Conservation (phyloP, 768 basidiomycete species). For the Naganishia kalamii region DNA sequence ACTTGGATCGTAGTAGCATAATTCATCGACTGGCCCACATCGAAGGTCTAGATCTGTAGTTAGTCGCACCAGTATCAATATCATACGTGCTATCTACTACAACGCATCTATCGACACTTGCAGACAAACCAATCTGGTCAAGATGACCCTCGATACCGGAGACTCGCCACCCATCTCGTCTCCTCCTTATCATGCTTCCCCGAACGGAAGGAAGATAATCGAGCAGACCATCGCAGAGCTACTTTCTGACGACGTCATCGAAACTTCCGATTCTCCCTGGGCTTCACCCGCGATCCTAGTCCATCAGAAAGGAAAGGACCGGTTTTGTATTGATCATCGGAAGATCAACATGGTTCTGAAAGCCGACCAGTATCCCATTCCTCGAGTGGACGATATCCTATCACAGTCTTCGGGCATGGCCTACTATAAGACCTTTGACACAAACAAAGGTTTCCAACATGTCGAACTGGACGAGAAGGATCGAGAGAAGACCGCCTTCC, state of each 20-base stretch:
- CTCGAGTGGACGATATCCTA: constrained; percentile 16
- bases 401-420: constrained; percentile 1
- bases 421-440: constrained; percentile 17
- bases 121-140: too few relatives aligned
- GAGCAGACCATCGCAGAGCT: constrained; percentile 9
- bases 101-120: too few relatives aligned
- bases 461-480: constrained; percentile 4
- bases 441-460: constrained; percentile 15
- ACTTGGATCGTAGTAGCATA: too few relatives aligned
- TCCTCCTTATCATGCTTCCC: constrained; percentile 12
- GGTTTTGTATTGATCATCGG: constrained; percentile 20
- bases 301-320: constrained; percentile 22
- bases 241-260: constrained; percentile 18
- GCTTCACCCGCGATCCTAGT: constrained; percentile 20
- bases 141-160: too few relatives aligned
- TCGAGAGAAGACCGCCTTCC: constrained; percentile 17
- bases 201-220: constrained; percentile 9
- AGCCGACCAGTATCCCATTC: constrained; percentile 23
- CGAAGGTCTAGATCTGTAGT: too few relatives aligned
- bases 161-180: too few relatives aligned
- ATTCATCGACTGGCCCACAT: too few relatives aligned
- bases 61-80: too few relatives aligned
- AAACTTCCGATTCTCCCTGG: constrained; percentile 23
- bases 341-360: constrained; percentile 16
- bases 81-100: too few relatives aligned